phyloP scores from a whole-genome alignment of 345 rosid genomes.

The Linum tenue region DNA sequence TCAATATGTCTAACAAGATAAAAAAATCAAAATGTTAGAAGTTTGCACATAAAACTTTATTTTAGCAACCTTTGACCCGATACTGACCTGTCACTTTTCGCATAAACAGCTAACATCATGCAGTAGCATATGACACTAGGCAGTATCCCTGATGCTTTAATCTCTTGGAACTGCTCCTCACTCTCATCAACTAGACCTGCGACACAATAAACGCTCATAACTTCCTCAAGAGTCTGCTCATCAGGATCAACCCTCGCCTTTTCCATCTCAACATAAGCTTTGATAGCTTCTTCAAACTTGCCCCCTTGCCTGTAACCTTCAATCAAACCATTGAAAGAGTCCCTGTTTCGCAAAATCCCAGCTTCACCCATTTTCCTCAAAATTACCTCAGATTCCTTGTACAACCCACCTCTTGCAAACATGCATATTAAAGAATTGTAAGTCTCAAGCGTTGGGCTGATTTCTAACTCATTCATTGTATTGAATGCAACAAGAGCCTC shows the following conservation, averaged over 20 bases:
- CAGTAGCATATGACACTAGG: slow-evolving; percentile 90
- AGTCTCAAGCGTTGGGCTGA: slow-evolving; percentile 69
- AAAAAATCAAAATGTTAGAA: neutral
- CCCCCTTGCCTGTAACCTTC: slow-evolving; percentile 92
- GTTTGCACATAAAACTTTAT: neutral
- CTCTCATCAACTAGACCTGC: slow-evolving; percentile 89
- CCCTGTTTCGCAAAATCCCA: slow-evolving; percentile 53
- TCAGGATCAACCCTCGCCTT: slow-evolving; percentile 69
- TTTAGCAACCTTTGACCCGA: neutral
- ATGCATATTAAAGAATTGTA: slow-evolving; percentile 65
- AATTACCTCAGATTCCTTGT: slow-evolving; percentile 63
- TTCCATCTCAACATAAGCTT: slow-evolving; percentile 82
- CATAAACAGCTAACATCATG: slow-evolving; percentile 89
- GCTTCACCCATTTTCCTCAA: slow-evolving; percentile 52
- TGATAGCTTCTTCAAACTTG: slow-evolving; percentile 82
- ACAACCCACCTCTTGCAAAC: slow-evolving; percentile 83
- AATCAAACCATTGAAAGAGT: slow-evolving; percentile 79
- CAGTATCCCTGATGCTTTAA: slow-evolving; percentile 62
- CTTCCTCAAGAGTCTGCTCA: slow-evolving; percentile 88
- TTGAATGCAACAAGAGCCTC: slow-evolving; percentile 83
- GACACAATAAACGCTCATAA: slow-evolving; percentile 66
- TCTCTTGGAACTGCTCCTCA: slow-evolving; percentile 84
- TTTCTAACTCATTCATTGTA: slow-evolving; percentile 79
- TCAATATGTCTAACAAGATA: neutral
- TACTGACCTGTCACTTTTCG: slow-evolving; percentile 66